Evolutionary conservation across 495 filamentous ascomycete species (phyloP).

Genomic region (Parathielavia hyrcaniae): DNA sequence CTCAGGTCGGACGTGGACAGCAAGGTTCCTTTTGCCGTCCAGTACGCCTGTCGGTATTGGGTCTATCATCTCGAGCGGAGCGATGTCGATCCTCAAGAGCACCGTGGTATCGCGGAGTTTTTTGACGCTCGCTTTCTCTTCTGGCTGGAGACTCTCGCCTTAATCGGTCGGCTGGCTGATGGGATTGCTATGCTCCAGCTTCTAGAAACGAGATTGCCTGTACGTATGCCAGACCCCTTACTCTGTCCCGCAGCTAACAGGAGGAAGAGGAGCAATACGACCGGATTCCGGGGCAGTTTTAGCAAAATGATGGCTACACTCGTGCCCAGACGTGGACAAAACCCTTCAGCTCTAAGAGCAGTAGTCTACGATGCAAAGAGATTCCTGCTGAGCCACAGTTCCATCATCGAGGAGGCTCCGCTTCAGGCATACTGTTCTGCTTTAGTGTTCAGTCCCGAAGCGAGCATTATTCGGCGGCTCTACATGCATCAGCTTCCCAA

Average conservation of each 20-base stretch:
- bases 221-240: not conserved
- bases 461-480: constrained; percentile 5
- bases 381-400: not conserved
- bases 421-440: constrained; percentile 3
- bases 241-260: not conserved
- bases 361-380: not conserved
- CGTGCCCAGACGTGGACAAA: not conserved
- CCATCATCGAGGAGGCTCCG: constrained; percentile 5
- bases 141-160: not conserved
- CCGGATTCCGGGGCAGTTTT: not conserved
- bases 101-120: not conserved
- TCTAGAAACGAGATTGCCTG: constrained; percentile 1
- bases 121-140: not conserved
- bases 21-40: not conserved
- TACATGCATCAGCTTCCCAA: constrained; percentile 1
- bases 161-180: constrained; percentile 4
- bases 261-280: not conserved
- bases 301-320: not conserved
- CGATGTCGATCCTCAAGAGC: constrained; percentile 1
- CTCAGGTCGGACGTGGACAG: not conserved
- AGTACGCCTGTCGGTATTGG: constrained; percentile 12
- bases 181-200: not conserved
- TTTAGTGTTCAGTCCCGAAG: not conserved
- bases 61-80: constrained; percentile 2
- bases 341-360: not conserved